These are phyloP conservation scores for Ehretia macrophylla DNA, from an alignment of 257 asterid species.

Conservation along the genomic window DNA sequence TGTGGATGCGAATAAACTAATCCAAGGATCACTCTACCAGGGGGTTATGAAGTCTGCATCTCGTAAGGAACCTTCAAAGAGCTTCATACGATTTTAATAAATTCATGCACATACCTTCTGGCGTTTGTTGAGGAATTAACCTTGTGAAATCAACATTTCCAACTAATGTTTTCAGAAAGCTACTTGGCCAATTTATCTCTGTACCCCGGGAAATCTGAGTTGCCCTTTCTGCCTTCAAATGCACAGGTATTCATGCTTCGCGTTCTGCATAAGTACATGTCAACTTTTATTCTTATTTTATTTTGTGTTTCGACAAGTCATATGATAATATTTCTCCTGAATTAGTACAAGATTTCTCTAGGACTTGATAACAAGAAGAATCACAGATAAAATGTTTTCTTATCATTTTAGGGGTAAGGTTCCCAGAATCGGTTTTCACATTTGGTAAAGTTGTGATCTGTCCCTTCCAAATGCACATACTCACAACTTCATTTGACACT, in stretches of 20 bases:
- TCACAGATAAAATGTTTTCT: neutral
- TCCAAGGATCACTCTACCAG: conserved; percentile 70
- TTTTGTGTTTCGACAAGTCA: neutral
- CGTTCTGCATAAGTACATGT: neutral
- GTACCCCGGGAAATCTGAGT: conserved; percentile 90
- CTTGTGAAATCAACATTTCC: conserved; percentile 17
- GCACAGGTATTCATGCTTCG: conserved; percentile 56
- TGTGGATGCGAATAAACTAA: conserved; percentile 54
- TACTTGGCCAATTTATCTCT: conserved; percentile 94
- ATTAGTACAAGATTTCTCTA: neutral
- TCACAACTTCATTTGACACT: neutral
- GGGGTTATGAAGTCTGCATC: conserved; percentile 66
- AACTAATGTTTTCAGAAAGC: conserved; percentile 55
- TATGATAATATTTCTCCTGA: neutral
- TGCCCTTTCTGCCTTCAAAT: conserved; percentile 85
- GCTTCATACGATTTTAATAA: conserved; percentile 16
- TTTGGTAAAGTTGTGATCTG: neutral
- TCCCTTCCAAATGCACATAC: neutral
- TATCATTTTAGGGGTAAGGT: no score
- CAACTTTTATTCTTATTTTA: neutral
- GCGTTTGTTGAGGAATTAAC: conserved; percentile 7
- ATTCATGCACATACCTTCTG: no score
- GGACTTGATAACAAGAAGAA: neutral
- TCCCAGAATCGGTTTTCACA: neutral
- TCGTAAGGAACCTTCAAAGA: conserved; percentile 46